Base-by-base conservation (phyloP, 805 yeast species). In the Ogataea paraovalis region DNA sequence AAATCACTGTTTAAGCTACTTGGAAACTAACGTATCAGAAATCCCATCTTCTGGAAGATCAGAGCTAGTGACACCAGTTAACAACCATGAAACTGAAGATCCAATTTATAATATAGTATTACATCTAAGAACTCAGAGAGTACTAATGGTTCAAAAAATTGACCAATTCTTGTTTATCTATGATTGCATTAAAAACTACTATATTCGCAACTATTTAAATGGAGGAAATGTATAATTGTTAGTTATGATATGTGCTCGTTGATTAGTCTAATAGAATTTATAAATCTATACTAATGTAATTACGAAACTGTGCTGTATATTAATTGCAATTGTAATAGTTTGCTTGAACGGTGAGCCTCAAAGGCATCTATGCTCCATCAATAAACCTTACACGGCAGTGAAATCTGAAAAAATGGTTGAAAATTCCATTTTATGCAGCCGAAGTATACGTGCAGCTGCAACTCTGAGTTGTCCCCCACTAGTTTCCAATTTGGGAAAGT, bases 81-180 rank as follows among this genome's bases (percentile, higher is more conserved):
- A 54, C 38, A 54, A 51, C 36, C 46, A 47, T 39, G 53, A 56
- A 40, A 42, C 45, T 8, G 50, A 43, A 16, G 82, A 78, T 53
- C 69, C 75, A 43, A 64, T 79, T 1, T 71, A 66, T 53, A 66
- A 67, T 40, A 64, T 74, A 22, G 72, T 79, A n/a, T 66, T 64
- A 46, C 68, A 64, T 48, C 69, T 78, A 59, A 59, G 83, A 47
- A 64, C 65, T 37, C 79, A 76, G 57, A 52, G 84, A 44, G 66
- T 78, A 39, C 61, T 76, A 49, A 79, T 79, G 83, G 82, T 79
- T 25, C 83, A 79, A 49, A 73, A 71, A 53, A 64, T 70, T 42
- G 74, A 70, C 48, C 84, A 79, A 55, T 79, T 64, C 50, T 62
- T 69, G n/a, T 75, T 72, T 45, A 67, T 80, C 48, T 77, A 78